Evolutionary conservation across 2,329 filamentous ascomycete genomes (phyloP).

Genomic region (Colletotrichum abscissum): DNA sequence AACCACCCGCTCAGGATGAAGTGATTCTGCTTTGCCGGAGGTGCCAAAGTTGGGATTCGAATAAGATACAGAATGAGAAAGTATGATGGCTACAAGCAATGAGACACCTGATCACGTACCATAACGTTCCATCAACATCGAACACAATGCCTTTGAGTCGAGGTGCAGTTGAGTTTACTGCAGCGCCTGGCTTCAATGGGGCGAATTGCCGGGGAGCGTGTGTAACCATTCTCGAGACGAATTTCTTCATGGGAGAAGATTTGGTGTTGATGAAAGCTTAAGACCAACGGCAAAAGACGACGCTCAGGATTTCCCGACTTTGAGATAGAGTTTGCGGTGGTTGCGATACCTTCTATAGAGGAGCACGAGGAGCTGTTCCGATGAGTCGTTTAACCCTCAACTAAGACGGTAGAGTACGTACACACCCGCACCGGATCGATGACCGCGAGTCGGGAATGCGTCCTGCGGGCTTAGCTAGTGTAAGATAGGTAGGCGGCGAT

Average conservation of each 20-base stretch:
- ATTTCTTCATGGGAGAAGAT: constrained; percentile 38
- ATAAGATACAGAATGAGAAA: background rate
- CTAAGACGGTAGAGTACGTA: constrained; percentile 13
- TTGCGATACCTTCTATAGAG: background rate
- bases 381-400: constrained; percentile 2
- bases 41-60: background rate
- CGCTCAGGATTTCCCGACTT: background rate
- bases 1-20: background rate
- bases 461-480: background rate
- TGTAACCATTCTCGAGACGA: constrained; percentile 56
- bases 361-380: background rate
- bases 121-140: constrained; percentile 95
- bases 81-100: background rate
- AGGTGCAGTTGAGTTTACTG: constrained; percentile 49
- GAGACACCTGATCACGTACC: constrained; percentile 63
- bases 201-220: constrained; percentile 62
- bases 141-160: constrained; percentile 77
- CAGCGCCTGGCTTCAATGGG: constrained; percentile 58
- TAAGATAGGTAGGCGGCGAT: background rate
- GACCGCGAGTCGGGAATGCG: background rate
- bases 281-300: background rate
- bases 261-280: background rate
- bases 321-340: background rate
- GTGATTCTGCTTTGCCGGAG: background rate
- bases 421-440: background rate